Percentiles rank a stretch among this genome's conserved stretches.
Evolutionary conservation across 148 eudicot genomes (phyloP).

Genomic region (Rhododendron simsii): DNA sequence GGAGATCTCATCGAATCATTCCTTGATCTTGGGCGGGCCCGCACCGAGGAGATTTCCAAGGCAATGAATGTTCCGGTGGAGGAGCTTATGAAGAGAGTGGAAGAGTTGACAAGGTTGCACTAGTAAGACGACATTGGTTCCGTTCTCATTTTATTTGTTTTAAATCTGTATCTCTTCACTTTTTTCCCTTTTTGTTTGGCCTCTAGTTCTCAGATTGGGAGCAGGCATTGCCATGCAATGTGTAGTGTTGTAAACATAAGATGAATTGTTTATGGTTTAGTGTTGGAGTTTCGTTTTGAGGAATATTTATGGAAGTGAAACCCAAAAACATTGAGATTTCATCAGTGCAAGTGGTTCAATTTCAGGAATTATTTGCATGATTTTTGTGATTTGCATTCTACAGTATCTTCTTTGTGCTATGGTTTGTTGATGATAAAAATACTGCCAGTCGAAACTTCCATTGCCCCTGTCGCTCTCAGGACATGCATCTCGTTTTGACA

Average conservation of each 20-base stretch:
- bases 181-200: not conserved
- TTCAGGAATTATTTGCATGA: not conserved
- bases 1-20: constrained; percentile 96
- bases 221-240: not conserved
- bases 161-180: not conserved
- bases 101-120: constrained; percentile 89
- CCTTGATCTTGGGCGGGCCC: constrained; percentile 66
- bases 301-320: not conserved
- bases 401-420: not conserved
- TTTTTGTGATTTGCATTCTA: not conserved
- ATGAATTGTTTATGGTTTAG: not conserved
- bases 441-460: not conserved
- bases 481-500: not conserved
- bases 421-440: not conserved
- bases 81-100: constrained; percentile 93
- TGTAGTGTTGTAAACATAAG: not conserved
- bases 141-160: not conserved
- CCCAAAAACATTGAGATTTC: not conserved
- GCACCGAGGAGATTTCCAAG: constrained; percentile 84
- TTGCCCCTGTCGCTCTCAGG: not conserved
- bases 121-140: constrained; percentile 1
- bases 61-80: constrained; percentile 71
- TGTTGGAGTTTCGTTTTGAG: not conserved
- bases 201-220: not conserved
- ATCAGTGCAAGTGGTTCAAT: not conserved